Percentiles rank a stretch among this genome's conserved stretches.
Conservation (phyloP, 352 stramenopile genomes). For the Globisporangium perplexum region DNA sequence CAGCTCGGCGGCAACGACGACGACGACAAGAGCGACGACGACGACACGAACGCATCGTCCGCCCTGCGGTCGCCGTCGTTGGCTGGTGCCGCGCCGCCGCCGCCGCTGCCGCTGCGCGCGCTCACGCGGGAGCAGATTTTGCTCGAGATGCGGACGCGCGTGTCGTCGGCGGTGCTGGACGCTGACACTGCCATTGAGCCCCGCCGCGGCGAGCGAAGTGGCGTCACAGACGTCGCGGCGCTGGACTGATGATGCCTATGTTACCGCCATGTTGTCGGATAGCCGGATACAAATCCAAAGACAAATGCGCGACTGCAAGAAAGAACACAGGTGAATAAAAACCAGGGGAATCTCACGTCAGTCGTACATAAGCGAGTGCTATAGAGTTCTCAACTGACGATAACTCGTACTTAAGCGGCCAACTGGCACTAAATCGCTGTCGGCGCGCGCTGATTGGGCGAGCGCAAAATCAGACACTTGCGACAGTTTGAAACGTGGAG, state of each 20-base stretch:
- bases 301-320: too few relatives aligned
- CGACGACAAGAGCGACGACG: constrained; percentile 6
- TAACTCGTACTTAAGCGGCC: too few relatives aligned
- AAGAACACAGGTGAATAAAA: too few relatives aligned
- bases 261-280: background rate
- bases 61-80: background rate
- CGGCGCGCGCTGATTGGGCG: background rate
- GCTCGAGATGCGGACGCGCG: constrained; percentile 19
- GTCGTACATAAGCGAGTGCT: too few relatives aligned
- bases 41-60: constrained; percentile 4
- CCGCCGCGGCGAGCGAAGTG: background rate
- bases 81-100: background rate
- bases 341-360: too few relatives aligned
- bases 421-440: too few relatives aligned
- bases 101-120: constrained; percentile 23
- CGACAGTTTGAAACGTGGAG: background rate
- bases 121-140: constrained; percentile 55
- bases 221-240: constrained; percentile 2
- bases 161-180: background rate
- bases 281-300: too few relatives aligned
- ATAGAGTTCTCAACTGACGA: too few relatives aligned
- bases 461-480: background rate
- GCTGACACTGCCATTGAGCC: background rate
- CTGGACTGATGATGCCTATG: constrained; percentile 3
- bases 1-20: constrained; percentile 12